These are phyloP conservation scores for Chrysanthemum makinoi DNA, from an alignment of 129 eudicot species.

Conservation along the genomic window DNA sequence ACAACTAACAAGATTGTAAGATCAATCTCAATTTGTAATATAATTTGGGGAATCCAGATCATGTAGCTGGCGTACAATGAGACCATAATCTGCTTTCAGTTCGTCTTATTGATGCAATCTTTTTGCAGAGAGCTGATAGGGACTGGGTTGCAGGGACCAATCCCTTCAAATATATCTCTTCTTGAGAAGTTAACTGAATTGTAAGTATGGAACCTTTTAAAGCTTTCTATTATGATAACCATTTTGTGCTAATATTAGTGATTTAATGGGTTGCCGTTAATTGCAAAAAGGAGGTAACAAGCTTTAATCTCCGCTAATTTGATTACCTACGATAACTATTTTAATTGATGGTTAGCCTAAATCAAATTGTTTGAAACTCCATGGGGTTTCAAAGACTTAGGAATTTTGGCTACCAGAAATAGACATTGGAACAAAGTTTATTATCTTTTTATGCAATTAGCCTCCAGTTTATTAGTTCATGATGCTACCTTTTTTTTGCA, in stretches of 20 bases:
- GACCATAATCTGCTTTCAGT: not conserved
- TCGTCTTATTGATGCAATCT: not conserved
- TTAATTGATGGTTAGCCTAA: too few species aligned
- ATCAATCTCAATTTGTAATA: not conserved
- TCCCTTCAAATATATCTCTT: slow-evolving; percentile 61
- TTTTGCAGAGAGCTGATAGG: slow-evolving; percentile 62
- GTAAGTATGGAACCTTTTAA: slow-evolving; percentile 41
- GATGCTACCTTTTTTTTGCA: slow-evolving; percentile 20
- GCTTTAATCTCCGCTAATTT: too few species aligned
- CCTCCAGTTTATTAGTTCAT: too few species aligned
- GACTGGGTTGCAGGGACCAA: slow-evolving; percentile 75
- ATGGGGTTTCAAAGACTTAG: too few species aligned
- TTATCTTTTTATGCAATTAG: too few species aligned
- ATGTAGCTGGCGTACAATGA: not conserved
- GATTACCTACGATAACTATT: not conserved
- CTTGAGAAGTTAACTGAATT: slow-evolving; percentile 42
- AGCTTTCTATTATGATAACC: not conserved
- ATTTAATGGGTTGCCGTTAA: too few species aligned
- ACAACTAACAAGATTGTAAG: slow-evolving; percentile 7
- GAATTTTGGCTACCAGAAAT: too few species aligned
- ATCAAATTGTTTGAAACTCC: too few species aligned
- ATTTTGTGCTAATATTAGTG: not conserved
- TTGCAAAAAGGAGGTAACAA: too few species aligned
- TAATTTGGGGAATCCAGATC: not conserved
- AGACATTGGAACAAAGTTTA: too few species aligned